Percentiles rank a stretch among this genome's conserved stretches.
Evolutionary conservation across 164 flowering plant species (phyloP).

Genomic region (Euptelea pleiosperma): DNA sequence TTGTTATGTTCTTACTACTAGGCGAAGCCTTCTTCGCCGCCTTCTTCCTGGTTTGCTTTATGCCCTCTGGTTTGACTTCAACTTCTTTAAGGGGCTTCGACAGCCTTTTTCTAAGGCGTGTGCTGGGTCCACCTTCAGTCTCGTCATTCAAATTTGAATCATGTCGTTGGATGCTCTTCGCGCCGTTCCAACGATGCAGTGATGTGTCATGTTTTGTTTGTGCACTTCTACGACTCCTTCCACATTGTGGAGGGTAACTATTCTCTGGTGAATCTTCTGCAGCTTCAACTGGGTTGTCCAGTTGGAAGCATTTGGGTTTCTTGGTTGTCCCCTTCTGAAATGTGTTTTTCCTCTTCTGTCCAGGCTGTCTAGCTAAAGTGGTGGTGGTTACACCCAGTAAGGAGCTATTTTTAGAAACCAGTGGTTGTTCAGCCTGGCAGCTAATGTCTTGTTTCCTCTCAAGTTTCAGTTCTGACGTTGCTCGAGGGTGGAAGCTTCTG

Average conservation of each 20-base stretch:
- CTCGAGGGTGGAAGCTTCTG: conserved; percentile 19
- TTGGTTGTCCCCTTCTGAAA: conserved; percentile 25
- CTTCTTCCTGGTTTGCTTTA: conserved; percentile 33
- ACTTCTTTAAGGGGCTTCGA: conserved; percentile 27
- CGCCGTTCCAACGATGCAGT: conserved; percentile 12
- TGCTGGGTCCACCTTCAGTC: conserved; percentile 72
- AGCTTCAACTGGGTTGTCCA: too few species aligned
- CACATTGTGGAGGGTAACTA: conserved; percentile 14
- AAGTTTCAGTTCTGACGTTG: conserved; percentile 36
- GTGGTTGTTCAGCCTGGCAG: conserved; percentile 19
- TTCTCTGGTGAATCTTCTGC: too few species aligned
- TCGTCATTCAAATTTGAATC: conserved; percentile 37
- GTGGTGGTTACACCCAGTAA: conserved; percentile 13
- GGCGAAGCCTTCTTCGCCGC: conserved; percentile 9
- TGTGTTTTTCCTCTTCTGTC: conserved; percentile 49
- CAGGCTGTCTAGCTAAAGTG: conserved; percentile 30
- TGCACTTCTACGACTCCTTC: conserved; percentile 26
- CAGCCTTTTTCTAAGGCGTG: conserved; percentile 64
- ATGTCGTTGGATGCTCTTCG: conserved; percentile 17
- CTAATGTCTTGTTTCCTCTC: conserved; percentile 28
- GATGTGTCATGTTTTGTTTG: conserved; percentile 32
- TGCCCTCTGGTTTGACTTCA: conserved; percentile 23
- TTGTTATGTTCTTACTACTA: conserved; percentile 6
- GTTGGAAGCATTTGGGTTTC: too few species aligned
- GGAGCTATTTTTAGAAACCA: conserved; percentile 4